phyloP scores from a whole-genome alignment of 1,284 basidiomycete genomes.

The Ceratobasidium sp. region DNA sequence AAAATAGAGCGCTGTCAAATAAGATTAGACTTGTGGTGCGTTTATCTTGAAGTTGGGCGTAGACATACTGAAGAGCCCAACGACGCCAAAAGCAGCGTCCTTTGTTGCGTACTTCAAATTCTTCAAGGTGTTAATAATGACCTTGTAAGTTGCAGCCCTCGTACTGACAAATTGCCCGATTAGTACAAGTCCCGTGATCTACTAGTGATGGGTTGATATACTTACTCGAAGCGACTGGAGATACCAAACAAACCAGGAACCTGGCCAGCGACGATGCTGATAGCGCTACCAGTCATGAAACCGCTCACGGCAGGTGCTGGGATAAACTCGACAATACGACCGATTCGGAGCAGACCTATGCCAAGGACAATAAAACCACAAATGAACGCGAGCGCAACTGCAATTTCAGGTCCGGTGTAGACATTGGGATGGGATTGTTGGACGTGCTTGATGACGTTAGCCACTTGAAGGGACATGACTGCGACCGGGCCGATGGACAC shows the following conservation, averaged over 20 bases:
- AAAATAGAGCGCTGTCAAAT: constrained; percentile 63
- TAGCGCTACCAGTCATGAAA: constrained; percentile 87
- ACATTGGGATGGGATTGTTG: constrained; percentile 49
- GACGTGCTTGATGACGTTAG: constrained; percentile 79
- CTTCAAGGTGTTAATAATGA: constrained; percentile 93
- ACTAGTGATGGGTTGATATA: constrained; percentile 37
- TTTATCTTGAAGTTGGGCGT: not conserved
- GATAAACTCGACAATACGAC: constrained; percentile 97
- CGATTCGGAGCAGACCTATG: constrained; percentile 89
- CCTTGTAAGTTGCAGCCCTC: constrained; percentile 81
- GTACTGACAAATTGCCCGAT: constrained; percentile 61
- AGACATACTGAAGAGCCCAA: constrained; percentile 62
- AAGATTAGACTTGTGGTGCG: too few relatives aligned
- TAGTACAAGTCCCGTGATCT: not conserved
- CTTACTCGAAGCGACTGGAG: constrained; percentile 75
- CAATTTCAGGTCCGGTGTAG: constrained; percentile 71
- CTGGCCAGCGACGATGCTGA: constrained; percentile 87
- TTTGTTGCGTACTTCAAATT: constrained; percentile 72
- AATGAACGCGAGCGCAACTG: constrained; percentile 84
- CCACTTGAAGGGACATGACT: constrained; percentile 92
- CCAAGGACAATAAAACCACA: constrained; percentile 93
- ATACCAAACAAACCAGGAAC: constrained; percentile 87
- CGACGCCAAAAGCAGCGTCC: constrained; percentile 91
- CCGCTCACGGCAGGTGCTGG: constrained; percentile 70
- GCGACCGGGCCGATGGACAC: constrained; percentile 96